Base-by-base conservation (phyloP, 768 basidiomycete species). In the Aureoboletus auriporus region DNA sequence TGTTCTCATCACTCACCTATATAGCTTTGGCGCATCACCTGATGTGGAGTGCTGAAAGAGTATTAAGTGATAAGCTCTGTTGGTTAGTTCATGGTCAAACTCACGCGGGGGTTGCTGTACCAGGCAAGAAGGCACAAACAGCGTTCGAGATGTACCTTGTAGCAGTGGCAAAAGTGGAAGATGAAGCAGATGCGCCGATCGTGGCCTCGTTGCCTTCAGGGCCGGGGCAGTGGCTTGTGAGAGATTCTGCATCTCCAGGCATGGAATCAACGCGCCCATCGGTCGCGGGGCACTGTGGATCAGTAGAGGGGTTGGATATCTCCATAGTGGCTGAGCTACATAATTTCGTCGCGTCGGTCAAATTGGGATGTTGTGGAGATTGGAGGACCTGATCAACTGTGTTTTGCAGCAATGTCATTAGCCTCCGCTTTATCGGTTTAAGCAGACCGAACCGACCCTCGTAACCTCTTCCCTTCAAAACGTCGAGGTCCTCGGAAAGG, bases 351-450 rank as follows among this genome's bases (percentile, higher is more conserved):
- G 72, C 69, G 53, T 82, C 75, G 0, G 77, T 70, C 13, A 76
- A 76, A 77, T 67, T 12, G 76, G 68, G 41, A 86, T 81, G 8
- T 20, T n/a, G 26, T 20, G 5, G 10, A 52, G 88, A 84, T 46
- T 83, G 81, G 43, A 94, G 69, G 52, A 94, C 93, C 16, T 92
- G 76, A 60, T 94, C 92, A 47, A 95, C 93, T 90, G 49, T 4
- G 27, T 14, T 26, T 29, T 23, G 33, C 43, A 63, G 29, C 57
- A 12, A n/a, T 9, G 13, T 30, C 2, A 4, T 38, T 6, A 62
- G 39, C 57, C 55, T 39, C 20, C 6, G 0, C 23, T n/a, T 20
- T 6, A 2, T 10, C 29, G 2, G 26, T 33, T 8, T 49, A 30
- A 6, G 29, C 20, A 42, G 35, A 39, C 42, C 0, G 11, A 5